Evolutionary conservation across 2,329 filamentous ascomycete species (phyloP).

Genomic region (Aspergillus flavus): DNA sequence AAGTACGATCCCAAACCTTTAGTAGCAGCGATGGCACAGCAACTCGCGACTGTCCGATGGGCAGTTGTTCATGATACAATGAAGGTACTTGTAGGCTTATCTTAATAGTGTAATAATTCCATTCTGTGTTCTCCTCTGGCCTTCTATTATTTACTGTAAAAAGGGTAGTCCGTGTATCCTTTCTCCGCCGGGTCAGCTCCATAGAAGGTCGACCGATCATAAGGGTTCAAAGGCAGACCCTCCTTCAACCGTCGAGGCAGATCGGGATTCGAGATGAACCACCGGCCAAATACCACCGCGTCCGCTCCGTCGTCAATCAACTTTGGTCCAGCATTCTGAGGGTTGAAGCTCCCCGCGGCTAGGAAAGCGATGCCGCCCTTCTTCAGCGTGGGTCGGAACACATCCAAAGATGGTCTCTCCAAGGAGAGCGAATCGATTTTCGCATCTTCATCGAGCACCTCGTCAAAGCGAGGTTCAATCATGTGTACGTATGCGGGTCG

Average conservation of each 20-base stretch:
- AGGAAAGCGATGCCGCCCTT: background rate
- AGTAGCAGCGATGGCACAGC: background rate
- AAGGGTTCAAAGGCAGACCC: conserved; percentile 37
- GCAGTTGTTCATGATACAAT: background rate
- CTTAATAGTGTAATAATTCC: background rate
- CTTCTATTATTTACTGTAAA: conserved; percentile 11
- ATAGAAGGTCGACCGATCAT: conserved; percentile 48
- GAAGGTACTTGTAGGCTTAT: background rate
- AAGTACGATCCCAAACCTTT: background rate
- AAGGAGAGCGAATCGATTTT: background rate
- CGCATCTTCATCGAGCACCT: background rate
- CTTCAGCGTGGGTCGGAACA: background rate
- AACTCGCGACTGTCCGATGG: background rate
- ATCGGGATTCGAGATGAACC: conserved; percentile 50
- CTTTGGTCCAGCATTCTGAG: background rate
- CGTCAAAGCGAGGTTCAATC: background rate
- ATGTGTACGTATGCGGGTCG: background rate
- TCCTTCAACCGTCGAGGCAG: conserved; percentile 42
- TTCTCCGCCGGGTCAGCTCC: conserved; percentile 31
- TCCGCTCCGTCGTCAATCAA: conserved; percentile 18
- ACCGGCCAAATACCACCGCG: conserved; percentile 41
- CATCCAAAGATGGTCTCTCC: background rate
- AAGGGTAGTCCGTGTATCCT: conserved; percentile 45
- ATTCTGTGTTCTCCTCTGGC: background rate
- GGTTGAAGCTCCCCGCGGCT: background rate